Evolutionary conservation across 2,329 filamentous ascomycete species (phyloP), one percentile per base, ranked within the genome.

Genomic region (Aaosphaeria arxii): DNA sequence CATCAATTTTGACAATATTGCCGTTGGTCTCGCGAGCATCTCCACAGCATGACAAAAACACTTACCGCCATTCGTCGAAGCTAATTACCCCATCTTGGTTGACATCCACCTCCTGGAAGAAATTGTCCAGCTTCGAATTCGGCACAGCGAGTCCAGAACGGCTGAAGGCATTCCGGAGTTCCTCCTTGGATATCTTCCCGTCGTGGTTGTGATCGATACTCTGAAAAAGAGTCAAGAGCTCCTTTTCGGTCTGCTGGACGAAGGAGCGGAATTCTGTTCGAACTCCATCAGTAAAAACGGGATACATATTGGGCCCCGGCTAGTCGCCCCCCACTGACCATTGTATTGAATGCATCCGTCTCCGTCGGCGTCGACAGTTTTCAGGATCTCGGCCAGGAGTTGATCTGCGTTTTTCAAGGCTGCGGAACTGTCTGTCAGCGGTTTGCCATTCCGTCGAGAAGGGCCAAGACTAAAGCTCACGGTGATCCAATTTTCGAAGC

Each of bases 61-160:
- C 86, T 73, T 84, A 96, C 92, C 92, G 86, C 94, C 94, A 97
- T 79, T 99, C 94, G 57, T 90, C 85, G 72, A 95, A 97, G 53
- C 81, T 91, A 59, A 97, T 95, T 54, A 78, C 76, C 2, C 91
- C 91, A 69, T 99, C 91, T 58, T 86, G 82, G 73, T 99, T 92
- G 65, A 83, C 80, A 69, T 99, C 94, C 61, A 99, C 87, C 67
- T 96, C 87, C 55, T 82, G 75, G 67, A 99, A 96, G 75, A 99
- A 97, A 53, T 85, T 82, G 54, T 89, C 82, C 41, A 99, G 75
- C 63, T 90, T 88, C 46, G 85, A 82, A 57, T 78, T 84, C 24
- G 91, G 87, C 9, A 97, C 86, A 6, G 84, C 80, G 44, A 99
- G 78, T 32, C 91, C 91, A 36, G 89, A 87, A 45, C 79, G 81